phyloP scores from a whole-genome alignment of 176 grass and related monocot species.

The Echinochloa phyllopogon region DNA sequence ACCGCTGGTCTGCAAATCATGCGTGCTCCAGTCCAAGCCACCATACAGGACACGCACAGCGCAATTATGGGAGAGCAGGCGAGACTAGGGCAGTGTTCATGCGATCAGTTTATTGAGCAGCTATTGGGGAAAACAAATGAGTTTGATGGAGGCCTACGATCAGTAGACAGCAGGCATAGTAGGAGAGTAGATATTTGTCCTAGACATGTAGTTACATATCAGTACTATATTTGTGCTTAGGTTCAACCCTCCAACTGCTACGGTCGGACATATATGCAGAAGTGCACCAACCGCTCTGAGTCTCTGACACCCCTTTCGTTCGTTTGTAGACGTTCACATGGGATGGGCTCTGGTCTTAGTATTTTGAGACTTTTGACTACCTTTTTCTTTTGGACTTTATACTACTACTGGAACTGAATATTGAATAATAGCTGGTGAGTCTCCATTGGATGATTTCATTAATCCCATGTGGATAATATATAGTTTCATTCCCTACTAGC shows the following conservation, averaged over 20 bases:
- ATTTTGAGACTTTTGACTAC: not conserved
- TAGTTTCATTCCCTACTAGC: not conserved
- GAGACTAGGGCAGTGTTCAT: not conserved
- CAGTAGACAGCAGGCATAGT: not conserved
- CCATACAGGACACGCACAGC: not conserved
- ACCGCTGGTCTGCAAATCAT: not conserved
- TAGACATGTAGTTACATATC: not conserved
- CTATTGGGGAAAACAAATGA: not conserved
- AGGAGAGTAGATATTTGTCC: not conserved
- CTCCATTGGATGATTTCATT: not conserved
- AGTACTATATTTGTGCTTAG: not conserved
- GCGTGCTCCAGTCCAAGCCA: not conserved
- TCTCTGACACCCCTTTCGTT: not conserved
- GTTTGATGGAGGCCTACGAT: not conserved
- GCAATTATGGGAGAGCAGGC: conserved; percentile 22
- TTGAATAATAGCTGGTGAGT: not conserved
- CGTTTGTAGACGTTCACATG: not conserved
- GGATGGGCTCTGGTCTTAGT: not conserved
- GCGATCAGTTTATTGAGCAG: not conserved
- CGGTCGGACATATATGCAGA: not conserved
- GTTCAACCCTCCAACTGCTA: not conserved
- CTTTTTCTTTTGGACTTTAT: not conserved
- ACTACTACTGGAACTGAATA: not conserved
- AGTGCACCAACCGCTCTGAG: conserved; percentile 19
- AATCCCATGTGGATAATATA: not conserved